Conservation (phyloP, 108 stramenopile genomes). For the Pseudonitzschia pungens region DNA sequence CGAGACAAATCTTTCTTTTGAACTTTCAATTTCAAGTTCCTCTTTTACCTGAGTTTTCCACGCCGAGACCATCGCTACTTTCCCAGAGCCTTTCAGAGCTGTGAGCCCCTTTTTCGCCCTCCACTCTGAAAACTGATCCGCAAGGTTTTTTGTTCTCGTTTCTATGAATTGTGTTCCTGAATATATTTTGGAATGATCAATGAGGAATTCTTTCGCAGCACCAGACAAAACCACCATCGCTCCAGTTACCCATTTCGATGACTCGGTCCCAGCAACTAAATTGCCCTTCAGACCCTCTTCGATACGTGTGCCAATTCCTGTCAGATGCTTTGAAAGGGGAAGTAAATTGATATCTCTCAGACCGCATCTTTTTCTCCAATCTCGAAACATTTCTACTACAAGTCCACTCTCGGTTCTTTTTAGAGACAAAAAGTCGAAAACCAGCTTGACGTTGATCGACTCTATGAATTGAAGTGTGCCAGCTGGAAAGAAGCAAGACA, state of each 20-base stretch:
- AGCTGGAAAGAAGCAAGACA: slow-evolving; percentile 34
- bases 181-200: slow-evolving; percentile 24
- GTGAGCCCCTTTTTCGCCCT: slow-evolving; percentile 29
- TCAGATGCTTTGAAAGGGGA: slow-evolving; percentile 40
- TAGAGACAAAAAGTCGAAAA: slow-evolving; percentile 29
- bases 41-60: slow-evolving; percentile 54
- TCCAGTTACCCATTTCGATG: slow-evolving; percentile 36
- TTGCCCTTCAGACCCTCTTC: slow-evolving; percentile 32
- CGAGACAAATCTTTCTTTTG: slow-evolving; percentile 7
- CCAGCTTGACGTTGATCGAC: slow-evolving; percentile 26
- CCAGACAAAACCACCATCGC: slow-evolving; percentile 38
- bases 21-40: slow-evolving; percentile 25
- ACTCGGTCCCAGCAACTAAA: slow-evolving; percentile 14
- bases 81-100: slow-evolving; percentile 48
- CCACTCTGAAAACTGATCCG: slow-evolving; percentile 36
- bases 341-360: slow-evolving; percentile 13
- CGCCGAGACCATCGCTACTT: slow-evolving; percentile 52
- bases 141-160: slow-evolving; percentile 36
- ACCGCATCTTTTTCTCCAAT: slow-evolving; percentile 41
- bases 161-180: slow-evolving; percentile 34
- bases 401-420: slow-evolving; percentile 47
- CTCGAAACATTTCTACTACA: slow-evolving; percentile 32
- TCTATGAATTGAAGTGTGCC: slow-evolving; percentile 36
- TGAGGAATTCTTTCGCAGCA: slow-evolving; percentile 42
- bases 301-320: slow-evolving; percentile 38